Conservation (phyloP, 2,329 filamentous ascomycete species). For the Trichophyton verrucosum region DNA sequence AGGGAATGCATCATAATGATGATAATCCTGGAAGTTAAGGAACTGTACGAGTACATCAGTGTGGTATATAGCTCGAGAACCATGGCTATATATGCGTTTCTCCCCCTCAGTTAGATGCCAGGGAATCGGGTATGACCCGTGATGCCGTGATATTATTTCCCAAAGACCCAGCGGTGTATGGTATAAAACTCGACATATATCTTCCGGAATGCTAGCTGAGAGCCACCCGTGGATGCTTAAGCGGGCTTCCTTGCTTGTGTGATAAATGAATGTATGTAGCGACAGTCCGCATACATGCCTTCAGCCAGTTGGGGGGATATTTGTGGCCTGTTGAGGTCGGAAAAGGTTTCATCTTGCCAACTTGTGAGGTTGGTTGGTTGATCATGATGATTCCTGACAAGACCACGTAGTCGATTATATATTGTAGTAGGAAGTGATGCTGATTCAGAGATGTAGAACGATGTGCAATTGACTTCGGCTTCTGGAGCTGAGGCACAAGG, state of each 20-base stretch:
- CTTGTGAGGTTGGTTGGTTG: not conserved
- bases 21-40: not conserved
- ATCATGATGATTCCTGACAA: not conserved
- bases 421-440: not conserved
- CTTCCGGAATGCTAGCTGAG: not conserved
- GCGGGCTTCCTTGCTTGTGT: not conserved
- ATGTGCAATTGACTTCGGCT: not conserved
- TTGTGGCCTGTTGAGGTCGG: not conserved
- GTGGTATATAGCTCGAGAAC: not conserved
- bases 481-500: not conserved
- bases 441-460: not conserved
- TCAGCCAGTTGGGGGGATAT: not conserved
- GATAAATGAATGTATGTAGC: not conserved
- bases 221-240: not conserved
- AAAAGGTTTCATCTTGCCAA: not conserved
- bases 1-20: not conserved
- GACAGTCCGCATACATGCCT: not conserved
- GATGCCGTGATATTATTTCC: not conserved
- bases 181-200: not conserved
- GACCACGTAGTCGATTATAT: not conserved
- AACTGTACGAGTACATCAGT: not conserved
- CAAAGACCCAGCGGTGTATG: not conserved
- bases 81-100: not conserved
- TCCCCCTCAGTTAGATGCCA: not conserved
- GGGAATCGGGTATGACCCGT: not conserved